phyloP scores from a whole-genome alignment of 2,329 filamentous ascomycete genomes.

The Chalara sp. region DNA sequence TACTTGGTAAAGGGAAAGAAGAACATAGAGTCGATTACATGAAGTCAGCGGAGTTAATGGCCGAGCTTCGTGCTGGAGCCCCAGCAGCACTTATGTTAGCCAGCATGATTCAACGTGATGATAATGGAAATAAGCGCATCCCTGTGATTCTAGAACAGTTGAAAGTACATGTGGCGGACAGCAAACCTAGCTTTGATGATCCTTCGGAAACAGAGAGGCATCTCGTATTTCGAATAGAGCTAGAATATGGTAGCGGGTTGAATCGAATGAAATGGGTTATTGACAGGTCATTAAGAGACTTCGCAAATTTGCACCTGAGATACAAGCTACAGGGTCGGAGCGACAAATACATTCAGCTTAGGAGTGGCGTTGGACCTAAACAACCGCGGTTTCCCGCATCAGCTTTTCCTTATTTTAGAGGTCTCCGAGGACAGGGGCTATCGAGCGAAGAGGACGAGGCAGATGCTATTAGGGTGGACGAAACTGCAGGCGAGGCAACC shows the following conservation, averaged over 20 bases:
- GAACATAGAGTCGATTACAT: conserved; percentile 83
- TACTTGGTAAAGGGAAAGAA: conserved; percentile 73
- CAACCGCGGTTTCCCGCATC: conserved; percentile 86
- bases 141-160: conserved; percentile 93
- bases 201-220: conserved; percentile 54
- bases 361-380: conserved; percentile 62
- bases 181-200: conserved; percentile 54
- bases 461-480: conserved; percentile 28
- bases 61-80: conserved; percentile 84
- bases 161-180: conserved; percentile 81
- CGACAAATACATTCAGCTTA: conserved; percentile 71
- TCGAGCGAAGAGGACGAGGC: conserved; percentile 60
- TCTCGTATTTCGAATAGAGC: conserved; percentile 80
- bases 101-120: conserved; percentile 96
- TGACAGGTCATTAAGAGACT: conserved; percentile 78
- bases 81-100: conserved; percentile 91
- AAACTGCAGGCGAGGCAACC: conserved; percentile 54
- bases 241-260: conserved; percentile 93
- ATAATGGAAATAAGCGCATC: conserved; percentile 90
- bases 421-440: conserved; percentile 69
- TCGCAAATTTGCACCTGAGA: conserved; percentile 85
- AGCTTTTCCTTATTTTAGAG: conserved; percentile 83
- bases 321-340: conserved; percentile 85
- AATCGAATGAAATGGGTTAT: conserved; percentile 97
- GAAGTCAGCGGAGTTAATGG: conserved; percentile 94